Evolutionary conservation across 192 early-diverging fungal species (phyloP), one percentile per base, ranked within the genome.

Genomic region (Coemansia sp.): DNA sequence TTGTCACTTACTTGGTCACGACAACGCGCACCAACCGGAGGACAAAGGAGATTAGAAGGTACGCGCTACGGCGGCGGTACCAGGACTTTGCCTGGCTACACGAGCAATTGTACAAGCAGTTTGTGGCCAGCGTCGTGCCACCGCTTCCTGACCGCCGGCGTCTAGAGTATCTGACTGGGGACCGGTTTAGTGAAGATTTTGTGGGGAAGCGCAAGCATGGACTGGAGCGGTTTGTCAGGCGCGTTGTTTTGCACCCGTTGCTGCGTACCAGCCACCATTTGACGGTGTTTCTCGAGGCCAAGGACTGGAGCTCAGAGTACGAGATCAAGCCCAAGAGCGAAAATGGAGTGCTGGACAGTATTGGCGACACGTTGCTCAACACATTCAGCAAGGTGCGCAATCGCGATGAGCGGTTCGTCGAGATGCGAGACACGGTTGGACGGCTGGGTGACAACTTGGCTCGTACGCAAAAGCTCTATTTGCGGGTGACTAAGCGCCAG

Each of bases 41-140:
- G 45, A 69, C 64, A 35, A 69, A 56, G 30, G 68, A 78, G 61
- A 67, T 69, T 32, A 61, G 85, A 3, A 82, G 86, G 45, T 83
- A 88, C 27, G 84, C 88, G 32, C 87, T 97, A 6, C 87, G 95
- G 49, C 87, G 96, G 60, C 86, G 97, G 69, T 99, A 92, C 81
- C 93, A 94, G 71, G 96, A 99, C 73, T 99, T 99, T 88, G 88
- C 89, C 9, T 94, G 89, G 91, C 86, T 99, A 45, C 86, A 96
- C 68, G 82, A 85, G 58, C 86, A 87, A 47, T 84, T 99, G 43
- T 65, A 64, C 38, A 84, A 87, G 38, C 91, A 94, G 75, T 93
- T 86, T 75, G 86, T 92, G 7, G 89, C 91, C 5, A 90, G 90
- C 45, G 92, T 96, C 30, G 66, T 96, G 0, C 95, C 95, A 59